Conservation (phyloP, 1,139 yeast species). For the Nakaseomyces nivariensis region DNA sequence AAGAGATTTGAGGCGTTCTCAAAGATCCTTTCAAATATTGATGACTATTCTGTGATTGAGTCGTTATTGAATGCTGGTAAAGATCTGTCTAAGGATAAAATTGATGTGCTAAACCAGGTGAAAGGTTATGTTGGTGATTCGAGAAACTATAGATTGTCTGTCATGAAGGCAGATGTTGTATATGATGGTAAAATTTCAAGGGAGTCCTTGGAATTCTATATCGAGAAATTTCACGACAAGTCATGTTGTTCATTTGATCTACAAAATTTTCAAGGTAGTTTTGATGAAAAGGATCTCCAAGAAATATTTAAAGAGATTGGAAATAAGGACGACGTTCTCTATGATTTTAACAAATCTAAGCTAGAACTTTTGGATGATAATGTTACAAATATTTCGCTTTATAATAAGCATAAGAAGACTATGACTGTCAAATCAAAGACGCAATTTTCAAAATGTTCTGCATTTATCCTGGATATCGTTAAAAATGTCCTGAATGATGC, state of each 20-base stretch:
- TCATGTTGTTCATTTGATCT: slow-evolving; percentile 27
- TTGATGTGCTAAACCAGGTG: slow-evolving; percentile 13
- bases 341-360: slow-evolving; percentile 20
- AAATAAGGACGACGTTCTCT: slow-evolving; percentile 12
- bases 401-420: slow-evolving; percentile 13
- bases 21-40: slow-evolving; percentile 16
- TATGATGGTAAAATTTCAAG: slow-evolving; percentile 10
- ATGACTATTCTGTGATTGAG: slow-evolving; percentile 24
- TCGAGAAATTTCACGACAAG: slow-evolving; percentile 24
- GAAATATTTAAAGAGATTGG: slow-evolving; percentile 6
- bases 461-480: slow-evolving; percentile 20
- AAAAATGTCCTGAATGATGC: slow-evolving; percentile 8
- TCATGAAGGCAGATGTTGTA: slow-evolving; percentile 19
- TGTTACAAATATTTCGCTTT: slow-evolving; percentile 8
- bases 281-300: slow-evolving; percentile 8
- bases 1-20: slow-evolving; percentile 13
- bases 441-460: slow-evolving; percentile 23
- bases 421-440: slow-evolving; percentile 19
- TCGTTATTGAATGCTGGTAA: slow-evolving; percentile 17
- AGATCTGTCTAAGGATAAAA: slow-evolving; percentile 9
- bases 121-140: slow-evolving; percentile 16
- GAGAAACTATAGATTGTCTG: slow-evolving; percentile 23
- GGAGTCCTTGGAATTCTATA: slow-evolving; percentile 17
- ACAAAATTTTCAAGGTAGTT: slow-evolving; percentile 8
- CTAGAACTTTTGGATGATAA: slow-evolving; percentile 6